These are phyloP conservation scores for Capsella rubella DNA, from an alignment of 441 rosid genomes.

Conservation along the genomic window DNA sequence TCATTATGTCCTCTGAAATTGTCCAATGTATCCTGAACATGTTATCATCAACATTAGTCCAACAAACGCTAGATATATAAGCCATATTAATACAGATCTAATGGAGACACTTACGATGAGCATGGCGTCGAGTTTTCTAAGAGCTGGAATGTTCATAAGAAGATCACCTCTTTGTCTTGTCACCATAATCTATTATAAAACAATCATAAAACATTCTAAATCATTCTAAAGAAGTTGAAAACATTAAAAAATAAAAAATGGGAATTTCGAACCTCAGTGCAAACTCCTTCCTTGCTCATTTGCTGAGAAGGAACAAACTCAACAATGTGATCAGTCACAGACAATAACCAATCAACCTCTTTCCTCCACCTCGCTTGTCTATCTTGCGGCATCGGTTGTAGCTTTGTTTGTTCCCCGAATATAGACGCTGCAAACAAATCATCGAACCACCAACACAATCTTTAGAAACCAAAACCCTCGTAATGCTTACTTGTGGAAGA, in stretches of 20 bases:
- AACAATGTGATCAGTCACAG: constrained; percentile 68
- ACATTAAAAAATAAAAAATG: neutral
- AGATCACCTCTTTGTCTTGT: constrained; percentile 69
- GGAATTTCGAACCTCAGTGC: constrained; percentile 47
- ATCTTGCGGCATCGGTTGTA: constrained; percentile 62
- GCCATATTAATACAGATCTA: neutral
- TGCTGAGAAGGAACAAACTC: constrained; percentile 73
- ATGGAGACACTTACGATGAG: constrained; percentile 51
- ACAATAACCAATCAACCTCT: constrained; percentile 72
- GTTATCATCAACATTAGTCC: constrained; percentile 7
- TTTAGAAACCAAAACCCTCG: neutral
- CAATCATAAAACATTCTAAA: neutral
- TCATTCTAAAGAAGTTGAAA: neutral
- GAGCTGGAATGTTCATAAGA: constrained; percentile 66
- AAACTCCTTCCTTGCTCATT: constrained; percentile 56
- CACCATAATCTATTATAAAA: constrained; percentile 55
- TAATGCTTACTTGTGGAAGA: neutral
- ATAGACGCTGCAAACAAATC: constrained; percentile 51
- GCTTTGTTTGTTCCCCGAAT: constrained; percentile 62
- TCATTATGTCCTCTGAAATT: constrained; percentile 53
- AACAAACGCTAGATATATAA: neutral
- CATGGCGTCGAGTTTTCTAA: constrained; percentile 68
- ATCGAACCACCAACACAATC: neutral
- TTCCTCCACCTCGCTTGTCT: constrained; percentile 64
- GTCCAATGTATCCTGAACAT: constrained; percentile 48